Percentiles rank a stretch among this genome's conserved stretches.
Evolutionary conservation across 495 filamentous ascomycete genomes (phyloP).

Genomic region (Aspergillus baeticus): DNA sequence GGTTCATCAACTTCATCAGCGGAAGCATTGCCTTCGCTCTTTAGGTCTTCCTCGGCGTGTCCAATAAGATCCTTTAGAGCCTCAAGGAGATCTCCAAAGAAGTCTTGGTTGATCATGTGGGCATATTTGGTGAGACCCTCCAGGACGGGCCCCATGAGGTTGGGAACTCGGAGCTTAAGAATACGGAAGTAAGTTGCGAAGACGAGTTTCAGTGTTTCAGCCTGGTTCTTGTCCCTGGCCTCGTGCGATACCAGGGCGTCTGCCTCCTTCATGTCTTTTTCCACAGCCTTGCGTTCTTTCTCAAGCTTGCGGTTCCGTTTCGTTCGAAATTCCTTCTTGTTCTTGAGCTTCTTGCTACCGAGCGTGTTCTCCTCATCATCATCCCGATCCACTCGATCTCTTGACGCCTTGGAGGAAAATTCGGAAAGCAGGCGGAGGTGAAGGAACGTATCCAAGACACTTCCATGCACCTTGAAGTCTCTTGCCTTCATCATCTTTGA

Average conservation of each 20-base stretch:
- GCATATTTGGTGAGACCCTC: constrained; percentile 91
- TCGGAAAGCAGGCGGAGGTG: constrained; percentile 85
- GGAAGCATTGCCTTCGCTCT: constrained; percentile 32
- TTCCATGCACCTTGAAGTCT: constrained; percentile 78
- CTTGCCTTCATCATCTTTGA: constrained; percentile 91
- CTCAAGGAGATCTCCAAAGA: constrained; percentile 95
- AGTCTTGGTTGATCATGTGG: constrained; percentile 95
- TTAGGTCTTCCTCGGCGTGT: constrained; percentile 52
- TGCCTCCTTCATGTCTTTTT: constrained; percentile 91
- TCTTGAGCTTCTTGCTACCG: constrained; percentile 63
- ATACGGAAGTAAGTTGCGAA: constrained; percentile 95
- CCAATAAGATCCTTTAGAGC: constrained; percentile 87
- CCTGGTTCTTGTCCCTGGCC: constrained; percentile 87
- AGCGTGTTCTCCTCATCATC: constrained; percentile 39
- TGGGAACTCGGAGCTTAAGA: constrained; percentile 69
- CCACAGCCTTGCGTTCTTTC: constrained; percentile 79
- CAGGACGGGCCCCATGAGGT: constrained; percentile 88
- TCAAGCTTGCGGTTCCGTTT: constrained; percentile 72
- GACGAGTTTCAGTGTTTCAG: constrained; percentile 91
- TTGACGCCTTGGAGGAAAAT: constrained; percentile 78
- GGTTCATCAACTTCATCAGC: constrained; percentile 39
- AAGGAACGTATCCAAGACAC: constrained; percentile 85
- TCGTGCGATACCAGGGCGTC: constrained; percentile 89
- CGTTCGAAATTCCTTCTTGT: constrained; percentile 72
- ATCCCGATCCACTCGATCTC: constrained; percentile 64